Evolutionary conservation across 2,329 filamentous ascomycete species (phyloP), one percentile per base, ranked within the genome.

Genomic region (Septoria linicola): DNA sequence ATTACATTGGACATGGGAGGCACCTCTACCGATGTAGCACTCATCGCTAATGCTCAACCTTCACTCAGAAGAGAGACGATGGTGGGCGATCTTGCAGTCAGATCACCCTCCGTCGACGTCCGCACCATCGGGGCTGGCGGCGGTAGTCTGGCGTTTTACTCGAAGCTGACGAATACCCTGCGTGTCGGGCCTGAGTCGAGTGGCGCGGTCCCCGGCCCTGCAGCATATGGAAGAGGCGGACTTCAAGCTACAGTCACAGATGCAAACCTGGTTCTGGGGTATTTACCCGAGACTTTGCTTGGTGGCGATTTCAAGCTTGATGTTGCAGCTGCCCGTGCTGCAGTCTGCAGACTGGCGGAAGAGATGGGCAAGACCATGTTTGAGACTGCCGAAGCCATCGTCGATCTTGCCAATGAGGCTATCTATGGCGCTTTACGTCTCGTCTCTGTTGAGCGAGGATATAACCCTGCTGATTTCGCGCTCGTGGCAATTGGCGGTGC

Each of bases 1-100:
- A 60, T 63, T 41, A 62, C 61, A 3, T 52, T 62, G 16, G 61
- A 63, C 35, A 62, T 63, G 59, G 61, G 61, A 35, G 61, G 61
- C 17, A 63, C 61, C 11, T 57, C 52, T 7, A 63, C 61, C 1
- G 61, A 63, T 34, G 61, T 63, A 13, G 58, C 61, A 8, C 50
- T 62, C 19, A 63, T 63, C 20, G 55, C 61, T 10, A 57, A 63
- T 32, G 45, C 56, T 1, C 58, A 60, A 37, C 61, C 61, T 25
- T 60, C 55, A 1, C 43, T 63, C 5, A 54, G 61, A 31, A 51
- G 61, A 48, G 61, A 63, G 49, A 63, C 61, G 1, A 61, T 63
- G 43, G 61, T 63, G 2, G 60, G 60, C 34, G 60, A 63, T 40
- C 57, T 63, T 30, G 60, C 60, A 7, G 60, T 63, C 8, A 55